Base-by-base conservation (phyloP, 306 rosid genomes). In the Vachellia pachyceras region DNA sequence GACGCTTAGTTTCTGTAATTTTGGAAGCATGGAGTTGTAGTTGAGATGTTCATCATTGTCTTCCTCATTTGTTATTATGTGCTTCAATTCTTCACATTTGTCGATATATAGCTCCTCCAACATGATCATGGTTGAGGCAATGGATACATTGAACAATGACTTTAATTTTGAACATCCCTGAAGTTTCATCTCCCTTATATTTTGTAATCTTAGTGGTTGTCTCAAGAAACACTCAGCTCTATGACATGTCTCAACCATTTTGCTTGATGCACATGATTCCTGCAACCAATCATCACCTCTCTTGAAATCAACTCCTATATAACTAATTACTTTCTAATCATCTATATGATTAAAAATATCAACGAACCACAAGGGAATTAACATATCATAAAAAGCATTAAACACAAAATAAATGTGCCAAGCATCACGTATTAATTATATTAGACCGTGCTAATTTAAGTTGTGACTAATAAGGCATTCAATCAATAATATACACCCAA, bases 1-100 rank as follows among this genome's bases (percentile, higher is more conserved):
- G 20, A 42, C 4, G 0, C 3, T 0, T 3, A 44, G 37, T 0
- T 0, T 0, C n/a, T 69, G 11, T 5, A 69, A 11, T 22, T 44
- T 22, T 0, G 57, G 54, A 5, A 69, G 23, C 14, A 45, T 45
- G 1, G 14, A 10, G 49, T 13, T 10, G 1, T 3, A 10, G 11
- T 42, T 49, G 3, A 47, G 37, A 4, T 14, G 33, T 3, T 33
- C 9, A 17, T 6, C 12, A 17, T 72, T 63, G 7, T 72, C 63
- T 15, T 0, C 63, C 15, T 6, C 25, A 12, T 47, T 29, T 47
- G 39, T 5, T 11, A n/a, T 37, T 20, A 57, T 37, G 20, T n/a
- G 37, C 22, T 74, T 54, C 78, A 74, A 12, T 7, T 45, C 50
- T 12, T 36, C 44, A 47, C 66, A 18, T n/a, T n/a, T n/a, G n/a